Percentiles rank a stretch among this genome's conserved stretches.
phyloP scores from a whole-genome alignment of 2,329 filamentous ascomycete genomes.

The Colletotrichum paranaense region DNA sequence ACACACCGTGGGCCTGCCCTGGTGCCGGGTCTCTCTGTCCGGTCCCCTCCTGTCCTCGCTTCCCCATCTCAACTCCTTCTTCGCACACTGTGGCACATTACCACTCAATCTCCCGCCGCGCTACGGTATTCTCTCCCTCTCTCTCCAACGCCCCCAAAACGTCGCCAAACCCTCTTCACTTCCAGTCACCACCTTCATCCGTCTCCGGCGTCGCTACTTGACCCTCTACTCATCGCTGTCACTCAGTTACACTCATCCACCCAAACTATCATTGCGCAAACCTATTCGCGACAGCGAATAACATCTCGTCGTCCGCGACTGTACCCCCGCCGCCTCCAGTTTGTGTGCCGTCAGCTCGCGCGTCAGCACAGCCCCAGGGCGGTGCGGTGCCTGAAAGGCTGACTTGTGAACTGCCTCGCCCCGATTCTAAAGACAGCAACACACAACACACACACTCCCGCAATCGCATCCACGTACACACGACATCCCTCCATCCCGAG shows the following conservation, averaged over 20 bases:
- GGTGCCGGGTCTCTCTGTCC: slow-evolving; percentile 11
- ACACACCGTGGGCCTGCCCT: not conserved
- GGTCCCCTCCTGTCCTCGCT: slow-evolving; percentile 23
- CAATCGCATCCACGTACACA: slow-evolving; percentile 16
- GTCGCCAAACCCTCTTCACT: not conserved
- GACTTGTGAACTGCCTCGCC: slow-evolving; percentile 59
- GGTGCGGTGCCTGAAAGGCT: slow-evolving; percentile 56
- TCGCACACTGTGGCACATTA: slow-evolving; percentile 24
- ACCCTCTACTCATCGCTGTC: not conserved
- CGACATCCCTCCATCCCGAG: slow-evolving; percentile 36
- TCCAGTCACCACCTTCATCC: not conserved
- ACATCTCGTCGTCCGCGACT: slow-evolving; percentile 22
- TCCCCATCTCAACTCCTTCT: slow-evolving; percentile 31
- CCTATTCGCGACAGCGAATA: slow-evolving; percentile 30
- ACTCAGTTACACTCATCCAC: slow-evolving; percentile 14
- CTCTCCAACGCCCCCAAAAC: slow-evolving; percentile 25
- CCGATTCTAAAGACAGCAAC: slow-evolving; percentile 49
- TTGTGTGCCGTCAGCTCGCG: slow-evolving; percentile 41
- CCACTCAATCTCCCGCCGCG: slow-evolving; percentile 13
- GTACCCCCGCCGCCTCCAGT: slow-evolving; percentile 32
- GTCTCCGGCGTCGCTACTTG: not conserved
- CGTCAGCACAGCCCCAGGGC: slow-evolving; percentile 55
- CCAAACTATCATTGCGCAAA: slow-evolving; percentile 7
- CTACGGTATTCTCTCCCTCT: not conserved
- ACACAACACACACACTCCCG: slow-evolving; percentile 28